Evolutionary conservation across 192 early-diverging fungal species (phyloP), one percentile per base, ranked within the genome.

Genomic region (Umbelopsis isabellina): DNA sequence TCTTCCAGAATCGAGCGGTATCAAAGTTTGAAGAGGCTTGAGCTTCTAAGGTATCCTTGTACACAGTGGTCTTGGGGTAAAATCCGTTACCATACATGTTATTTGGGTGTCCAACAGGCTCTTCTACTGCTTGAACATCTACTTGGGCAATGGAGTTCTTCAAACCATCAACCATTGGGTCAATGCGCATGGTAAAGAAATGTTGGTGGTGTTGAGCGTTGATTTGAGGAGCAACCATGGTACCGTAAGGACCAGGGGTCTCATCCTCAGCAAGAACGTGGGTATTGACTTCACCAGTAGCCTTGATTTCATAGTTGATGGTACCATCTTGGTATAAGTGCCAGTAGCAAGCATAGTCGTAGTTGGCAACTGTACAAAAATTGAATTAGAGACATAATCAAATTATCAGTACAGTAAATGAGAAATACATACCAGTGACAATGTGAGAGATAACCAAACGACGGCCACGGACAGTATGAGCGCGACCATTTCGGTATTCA

Each of bases 311-410:
- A 23, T 80, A 80, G 53, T 80, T 66, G 45, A 80, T 75, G 48
- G 73, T 80, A 69, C 78, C 78, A 68, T 80, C 78, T 64, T 80
- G 78, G 46, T 80, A 75, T 44, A 80, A 80, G 68, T 75, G 75
- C 70, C 74, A 80, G 71, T 80, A 80, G 20, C 75, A 52, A 45
- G 73, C 78, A 49, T 80, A 80, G 70, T 80, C 78, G 25, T 80
- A 80, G 51, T 80, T 80, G 70, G 78, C 78, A 44, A 78, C 76
- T 79, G 49, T 18, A 58, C 52, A 50, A 50, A 46, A 51, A 25
- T 41, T 53, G 7, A 3, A 33, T 50, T n/a, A 70, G 35, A 22
- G n/a, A 65, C n/a, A 61, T 21, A 61, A 49, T 8, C 35, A 55
- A 33, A 1, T 13, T 18, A 15, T 33, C 16, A 30, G 10, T 33